Evolutionary conservation across 306 rosid species (phyloP), one percentile per base, ranked within the genome.

Genomic region (Fragaria nilgerrensis): DNA sequence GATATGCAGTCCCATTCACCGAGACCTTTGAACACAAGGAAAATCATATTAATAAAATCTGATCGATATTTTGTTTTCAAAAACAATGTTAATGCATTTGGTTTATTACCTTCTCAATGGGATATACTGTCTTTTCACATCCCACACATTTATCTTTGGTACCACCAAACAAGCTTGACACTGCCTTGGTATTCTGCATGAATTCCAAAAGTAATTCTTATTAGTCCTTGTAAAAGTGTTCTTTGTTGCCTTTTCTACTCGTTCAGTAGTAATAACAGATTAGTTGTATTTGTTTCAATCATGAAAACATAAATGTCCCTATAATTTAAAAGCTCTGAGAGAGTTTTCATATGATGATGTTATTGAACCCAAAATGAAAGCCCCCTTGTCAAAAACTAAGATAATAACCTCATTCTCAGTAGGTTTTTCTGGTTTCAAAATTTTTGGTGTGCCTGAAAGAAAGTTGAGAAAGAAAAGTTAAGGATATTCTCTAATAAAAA

Each of bases 81-180:
- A 32, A 32, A 9, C 68, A 32, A 32, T 29, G 39, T 27, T 12
- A 25, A 11, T 12, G 15, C 14, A 19, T 1, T 73, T 2, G 3
- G 10, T 17, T 15, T 16, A 7, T 73, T 89, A 90, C 98, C 97
- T 83, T 92, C 83, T 94, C 96, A 9, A 80, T 86, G 11, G 90
- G 96, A 81, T 94, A 94, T 20, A 88, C 97, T 0, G 90, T 92
- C 88, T 92, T 90, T 43, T 75, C 76, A 86, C 97, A 92, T 59
- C 87, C 80, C 73, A 84, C 78, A 79, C 98, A 94, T 84, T 87
- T 92, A 47, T 92, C 97, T 87, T 68, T 84, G 70, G 95, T 93
- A 48, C 98, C 98, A 63, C 17, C 76, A 78, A 91, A 93, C 68
- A 87, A 23, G 72, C 78, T 85, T 29, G 96, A 85, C 6, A 88